Conservation (phyloP, 2,329 filamentous ascomycete species). For the Exophiala bonariae region DNA sequence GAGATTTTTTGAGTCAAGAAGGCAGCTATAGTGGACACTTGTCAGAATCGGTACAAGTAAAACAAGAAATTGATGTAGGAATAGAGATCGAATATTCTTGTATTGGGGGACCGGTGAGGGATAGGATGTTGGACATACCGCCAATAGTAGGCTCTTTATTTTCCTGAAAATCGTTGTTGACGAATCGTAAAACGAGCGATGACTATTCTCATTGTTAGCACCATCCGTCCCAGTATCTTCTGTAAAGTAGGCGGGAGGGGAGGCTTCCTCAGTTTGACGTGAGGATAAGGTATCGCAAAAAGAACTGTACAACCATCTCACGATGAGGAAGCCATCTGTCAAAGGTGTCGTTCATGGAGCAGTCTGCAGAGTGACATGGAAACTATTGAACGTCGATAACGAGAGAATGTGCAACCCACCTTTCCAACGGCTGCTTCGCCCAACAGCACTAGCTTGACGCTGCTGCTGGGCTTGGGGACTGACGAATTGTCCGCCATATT, state of each 20-base stretch:
- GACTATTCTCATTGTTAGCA: slow-evolving; percentile 58
- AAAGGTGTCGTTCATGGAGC: slow-evolving; percentile 3
- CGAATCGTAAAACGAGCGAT: slow-evolving; percentile 94
- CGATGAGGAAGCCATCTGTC: not conserved
- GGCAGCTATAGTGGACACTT: slow-evolving; percentile 62
- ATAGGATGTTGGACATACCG: slow-evolving; percentile 56
- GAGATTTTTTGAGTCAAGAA: slow-evolving; percentile 99
- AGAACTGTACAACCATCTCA: slow-evolving; percentile 14
- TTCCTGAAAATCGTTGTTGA: slow-evolving; percentile 99
- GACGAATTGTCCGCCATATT: slow-evolving; percentile 71
- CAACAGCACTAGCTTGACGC: slow-evolving; percentile 97
- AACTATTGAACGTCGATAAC: slow-evolving; percentile 17
- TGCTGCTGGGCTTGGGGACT: slow-evolving; percentile 92
- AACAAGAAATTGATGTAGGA: too few species aligned
- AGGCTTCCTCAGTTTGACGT: slow-evolving; percentile 5
- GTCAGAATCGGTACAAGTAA: too few species aligned
- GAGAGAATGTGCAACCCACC: slow-evolving; percentile 54
- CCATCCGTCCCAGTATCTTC: not conserved
- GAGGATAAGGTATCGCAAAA: slow-evolving; percentile 20
- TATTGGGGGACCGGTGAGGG: not conserved
- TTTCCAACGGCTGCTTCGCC: slow-evolving; percentile 98
- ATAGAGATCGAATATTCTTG: too few species aligned
- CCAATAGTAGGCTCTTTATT: slow-evolving; percentile 99
- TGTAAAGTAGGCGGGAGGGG: not conserved
- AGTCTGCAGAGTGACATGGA: not conserved